Conservation (phyloP, 352 stramenopile genomes). For the Pythium folliculosum region DNA sequence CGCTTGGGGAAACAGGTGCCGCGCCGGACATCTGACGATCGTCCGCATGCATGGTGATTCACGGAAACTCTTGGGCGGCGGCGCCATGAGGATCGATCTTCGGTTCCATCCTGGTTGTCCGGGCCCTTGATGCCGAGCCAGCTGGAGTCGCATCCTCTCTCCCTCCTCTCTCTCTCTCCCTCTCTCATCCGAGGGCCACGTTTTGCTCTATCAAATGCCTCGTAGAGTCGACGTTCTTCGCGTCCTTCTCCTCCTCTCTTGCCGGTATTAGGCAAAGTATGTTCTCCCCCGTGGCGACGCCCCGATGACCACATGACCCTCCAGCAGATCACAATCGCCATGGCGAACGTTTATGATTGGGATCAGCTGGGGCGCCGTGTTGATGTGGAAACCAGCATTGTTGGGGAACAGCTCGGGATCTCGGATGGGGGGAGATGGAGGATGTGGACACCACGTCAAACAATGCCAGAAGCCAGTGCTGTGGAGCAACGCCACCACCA, state of each 20-base stretch:
- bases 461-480: too few relatives aligned
- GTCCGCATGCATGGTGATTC: not conserved
- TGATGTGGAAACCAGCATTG: not conserved
- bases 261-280: too few relatives aligned
- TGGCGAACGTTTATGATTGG: not conserved
- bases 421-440: conserved; percentile 1
- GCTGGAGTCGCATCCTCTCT: not conserved
- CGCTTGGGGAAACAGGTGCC: conserved; percentile 19
- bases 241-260: not conserved
- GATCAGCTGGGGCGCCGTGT: conserved; percentile 4
- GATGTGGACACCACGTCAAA: not conserved
- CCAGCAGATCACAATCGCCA: not conserved
- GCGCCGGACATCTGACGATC: conserved; percentile 27
- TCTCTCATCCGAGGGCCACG: too few relatives aligned
- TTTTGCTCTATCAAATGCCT: not conserved
- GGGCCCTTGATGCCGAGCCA: not conserved
- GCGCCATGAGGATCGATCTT: not conserved
- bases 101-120: not conserved
- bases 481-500: not conserved
- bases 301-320: not conserved
- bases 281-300: too few relatives aligned
- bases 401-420: not conserved
- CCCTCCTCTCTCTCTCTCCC: not conserved
- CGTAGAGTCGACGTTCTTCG: not conserved
- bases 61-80: not conserved